phyloP scores from a whole-genome alignment of 768 basidiomycete genomes.

The Phaeolepiota aurea region DNA sequence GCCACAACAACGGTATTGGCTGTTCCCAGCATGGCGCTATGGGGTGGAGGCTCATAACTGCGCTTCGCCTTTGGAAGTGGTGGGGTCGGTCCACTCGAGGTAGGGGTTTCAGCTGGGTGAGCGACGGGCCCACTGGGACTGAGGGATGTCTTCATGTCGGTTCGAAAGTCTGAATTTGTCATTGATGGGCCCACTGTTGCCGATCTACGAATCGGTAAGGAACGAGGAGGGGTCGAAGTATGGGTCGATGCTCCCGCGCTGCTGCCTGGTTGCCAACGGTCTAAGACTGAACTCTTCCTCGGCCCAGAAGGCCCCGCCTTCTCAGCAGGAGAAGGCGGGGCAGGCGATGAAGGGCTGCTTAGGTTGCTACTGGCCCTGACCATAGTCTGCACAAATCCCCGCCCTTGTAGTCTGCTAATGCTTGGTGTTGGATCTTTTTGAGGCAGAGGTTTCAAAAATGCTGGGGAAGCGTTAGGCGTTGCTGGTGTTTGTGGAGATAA shows the following conservation, averaged over 20 bases:
- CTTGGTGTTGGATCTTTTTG: conserved; percentile 75
- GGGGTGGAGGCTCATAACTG: conserved; percentile 14
- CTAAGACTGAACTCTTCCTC: conserved; percentile 51
- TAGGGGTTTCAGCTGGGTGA: no score
- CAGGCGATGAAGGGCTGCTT: conserved; percentile 30
- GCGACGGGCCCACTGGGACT: no score
- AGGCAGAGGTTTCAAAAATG: conserved; percentile 46
- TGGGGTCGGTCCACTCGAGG: no score
- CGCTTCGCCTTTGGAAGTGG: conserved; percentile 5
- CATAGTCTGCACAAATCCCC: conserved; percentile 81
- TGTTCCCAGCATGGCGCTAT: conserved; percentile 65
- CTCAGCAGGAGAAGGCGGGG: conserved; percentile 15
- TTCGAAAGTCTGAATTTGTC: not conserved
- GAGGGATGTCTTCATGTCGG: no score
- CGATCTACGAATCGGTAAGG: conserved; percentile 26
- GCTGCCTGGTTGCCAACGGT: conserved; percentile 55
- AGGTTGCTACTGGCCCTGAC: conserved; percentile 61
- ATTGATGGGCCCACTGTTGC: conserved; percentile 20
- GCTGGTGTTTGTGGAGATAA: conserved; percentile 33
- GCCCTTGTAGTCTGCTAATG: conserved; percentile 73
- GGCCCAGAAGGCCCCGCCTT: conserved; percentile 21
- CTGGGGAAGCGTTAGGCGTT: conserved; percentile 40
- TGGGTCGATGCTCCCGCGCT: conserved; percentile 15
- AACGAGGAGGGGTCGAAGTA: conserved; percentile 32
- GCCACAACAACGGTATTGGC: conserved; percentile 69